Base-by-base conservation (phyloP, 2,329 filamentous ascomycete genomes). In the Proliferodiscus dingleyae region DNA sequence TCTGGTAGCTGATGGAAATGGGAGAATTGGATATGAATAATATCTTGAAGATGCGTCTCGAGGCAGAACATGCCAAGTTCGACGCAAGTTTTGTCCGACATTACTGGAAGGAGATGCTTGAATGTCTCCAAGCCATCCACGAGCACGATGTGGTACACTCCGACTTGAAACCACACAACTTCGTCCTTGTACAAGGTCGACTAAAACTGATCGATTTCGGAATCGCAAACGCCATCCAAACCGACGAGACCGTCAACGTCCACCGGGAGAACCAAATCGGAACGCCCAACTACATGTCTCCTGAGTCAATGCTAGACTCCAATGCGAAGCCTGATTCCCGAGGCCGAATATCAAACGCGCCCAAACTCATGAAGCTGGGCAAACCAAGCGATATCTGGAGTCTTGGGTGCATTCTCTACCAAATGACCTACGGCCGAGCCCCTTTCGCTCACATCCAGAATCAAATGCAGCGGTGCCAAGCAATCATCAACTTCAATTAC, bases 81-180 rank as follows among this genome's bases (percentile, higher is more conserved):
- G 93, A 98, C 62, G 77, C 88, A 2, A 87, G 85, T 43, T 96
- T 97, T 65, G 89, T 93, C 10, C 85, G 93, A n/a, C 94, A 87
- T 68, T 95, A 95, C 72, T 98, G 93, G 93, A 93, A 95, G 66
- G 93, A 98, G 68, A 98, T 98, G 93, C 82, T 98, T 15, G 89
- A 95, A 65, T 97, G 93, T 63, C 81, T 98, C 5, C 80, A 87
- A 56, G 81, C 91, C 1, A 89, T 98, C 1, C 93, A 98, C 63
- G 79, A 85, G 10, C 77, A 85, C 64, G 89, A 96, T 61, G 90
- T 98, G 53, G 93, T 98, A 3, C 93, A 98, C 68, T 95, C 89
- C 0, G 93, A 98, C 63, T 74, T 98, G 29, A 98, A 98, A 67
- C 93, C 93, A 0, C 90, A 90, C 59, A 98, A 98, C 65, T 98